A percentile compares a stretch with the other conserved stretches of the same genome.
Evolutionary conservation across 1,139 yeast species (phyloP).

Genomic region (Taphrina sp.): DNA sequence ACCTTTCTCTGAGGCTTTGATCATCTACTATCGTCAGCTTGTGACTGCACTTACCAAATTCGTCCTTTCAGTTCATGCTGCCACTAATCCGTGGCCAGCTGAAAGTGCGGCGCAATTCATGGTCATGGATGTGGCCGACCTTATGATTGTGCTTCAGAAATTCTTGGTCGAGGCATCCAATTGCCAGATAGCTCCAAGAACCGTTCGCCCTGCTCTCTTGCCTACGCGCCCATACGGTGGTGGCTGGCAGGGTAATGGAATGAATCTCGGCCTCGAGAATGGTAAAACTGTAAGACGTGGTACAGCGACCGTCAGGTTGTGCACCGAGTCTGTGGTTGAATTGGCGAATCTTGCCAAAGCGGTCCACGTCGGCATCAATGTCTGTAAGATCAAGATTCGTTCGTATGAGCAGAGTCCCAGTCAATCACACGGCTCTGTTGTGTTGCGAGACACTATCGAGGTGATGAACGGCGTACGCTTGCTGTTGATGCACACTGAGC

Average conservation of each 20-base stretch:
- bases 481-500: conserved; percentile 41
- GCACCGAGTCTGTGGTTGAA: conserved; percentile 2
- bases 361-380: conserved; percentile 30
- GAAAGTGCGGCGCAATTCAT: conserved; percentile 16
- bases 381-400: conserved; percentile 1
- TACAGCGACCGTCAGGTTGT: background rate
- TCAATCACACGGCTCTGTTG: background rate
- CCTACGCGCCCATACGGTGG: conserved; percentile 33
- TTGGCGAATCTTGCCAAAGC: conserved; percentile 10
- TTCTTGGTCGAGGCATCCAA: conserved; percentile 3
- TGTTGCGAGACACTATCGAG: conserved; percentile 12
- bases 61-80: conserved; percentile 24
- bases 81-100: conserved; percentile 29
- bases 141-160: conserved; percentile 23
- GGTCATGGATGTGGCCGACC: conserved; percentile 26
- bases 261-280: conserved; percentile 2
- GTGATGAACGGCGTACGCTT: conserved; percentile 38
- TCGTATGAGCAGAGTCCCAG: conserved; percentile 32
- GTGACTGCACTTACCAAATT: conserved; percentile 21
- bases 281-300: too few relatives aligned
- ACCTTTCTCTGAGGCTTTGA: background rate
- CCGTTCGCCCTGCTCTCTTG: conserved; percentile 30
- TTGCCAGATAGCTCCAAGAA: background rate
- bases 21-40: background rate
- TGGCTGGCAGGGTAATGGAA: conserved; percentile 36